A percentile compares a stretch with the other conserved stretches of the same genome.
phyloP scores from a whole-genome alignment of 192 early-diverging fungal genomes.

The Coemansia sp. region DNA sequence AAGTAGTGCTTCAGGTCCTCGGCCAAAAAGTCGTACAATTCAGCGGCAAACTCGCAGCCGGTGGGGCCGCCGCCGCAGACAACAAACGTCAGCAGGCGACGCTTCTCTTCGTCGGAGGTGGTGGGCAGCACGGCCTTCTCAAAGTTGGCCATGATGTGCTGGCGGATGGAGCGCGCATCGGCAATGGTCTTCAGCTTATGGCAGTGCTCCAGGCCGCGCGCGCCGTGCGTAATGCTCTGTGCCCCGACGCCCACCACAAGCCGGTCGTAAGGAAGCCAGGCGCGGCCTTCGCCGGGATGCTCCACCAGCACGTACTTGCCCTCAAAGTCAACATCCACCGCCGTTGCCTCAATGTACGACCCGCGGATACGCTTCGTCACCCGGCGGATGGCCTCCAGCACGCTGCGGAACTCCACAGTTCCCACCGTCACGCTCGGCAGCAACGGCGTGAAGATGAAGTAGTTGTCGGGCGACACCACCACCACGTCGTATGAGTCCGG shows the following conservation, averaged over 20 bases:
- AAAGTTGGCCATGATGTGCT: slow-evolving; percentile 78
- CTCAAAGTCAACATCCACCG: slow-evolving; percentile 80
- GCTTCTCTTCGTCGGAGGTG: slow-evolving; percentile 61
- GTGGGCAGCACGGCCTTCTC: slow-evolving; percentile 74
- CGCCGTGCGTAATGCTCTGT: slow-evolving; percentile 77
- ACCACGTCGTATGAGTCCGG: slow-evolving; percentile 74
- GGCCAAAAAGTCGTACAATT: slow-evolving; percentile 79
- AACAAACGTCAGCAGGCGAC: slow-evolving; percentile 73
- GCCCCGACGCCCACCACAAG: slow-evolving; percentile 82
- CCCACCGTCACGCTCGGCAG: slow-evolving; percentile 80
- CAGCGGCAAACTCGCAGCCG: slow-evolving; percentile 73
- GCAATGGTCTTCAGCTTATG: slow-evolving; percentile 79
- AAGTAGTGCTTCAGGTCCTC: slow-evolving; percentile 78
- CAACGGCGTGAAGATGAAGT: slow-evolving; percentile 83
- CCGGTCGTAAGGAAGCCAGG: slow-evolving; percentile 70
- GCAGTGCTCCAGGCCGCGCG: slow-evolving; percentile 80
- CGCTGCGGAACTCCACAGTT: slow-evolving; percentile 82
- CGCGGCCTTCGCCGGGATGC: slow-evolving; percentile 62
- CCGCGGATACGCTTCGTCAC: slow-evolving; percentile 80
- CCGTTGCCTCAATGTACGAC: slow-evolving; percentile 81
- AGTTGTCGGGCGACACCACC: slow-evolving; percentile 82
- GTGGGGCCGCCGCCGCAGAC: slow-evolving; percentile 89
- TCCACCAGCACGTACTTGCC: slow-evolving; percentile 75
- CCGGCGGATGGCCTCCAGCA: slow-evolving; percentile 86
- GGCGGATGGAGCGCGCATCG: slow-evolving; percentile 79